Conservation (phyloP, 1,284 basidiomycete genomes). For the Rhodotorula sp. region DNA sequence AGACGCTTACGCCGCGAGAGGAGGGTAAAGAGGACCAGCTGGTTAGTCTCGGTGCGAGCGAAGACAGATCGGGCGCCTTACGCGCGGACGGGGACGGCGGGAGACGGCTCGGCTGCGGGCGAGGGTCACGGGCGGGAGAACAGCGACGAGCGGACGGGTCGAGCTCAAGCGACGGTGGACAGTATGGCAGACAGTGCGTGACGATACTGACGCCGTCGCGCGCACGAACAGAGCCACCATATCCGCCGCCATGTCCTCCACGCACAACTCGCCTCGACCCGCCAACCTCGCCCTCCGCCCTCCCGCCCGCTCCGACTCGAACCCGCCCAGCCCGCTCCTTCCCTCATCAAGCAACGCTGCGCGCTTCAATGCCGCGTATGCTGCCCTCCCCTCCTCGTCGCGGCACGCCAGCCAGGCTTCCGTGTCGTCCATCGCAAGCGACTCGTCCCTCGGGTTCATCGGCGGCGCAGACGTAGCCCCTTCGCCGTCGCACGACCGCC, state of each 20-base stretch:
- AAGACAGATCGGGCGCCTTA: too few relatives aligned
- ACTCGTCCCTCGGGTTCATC: slow-evolving; percentile 10
- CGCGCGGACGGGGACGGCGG: too few relatives aligned
- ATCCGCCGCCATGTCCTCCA: not conserved
- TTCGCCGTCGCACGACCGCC: slow-evolving; percentile 6
- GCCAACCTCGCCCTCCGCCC: not conserved
- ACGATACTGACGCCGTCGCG: not conserved
- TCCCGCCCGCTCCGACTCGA: not conserved
- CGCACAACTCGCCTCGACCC: slow-evolving; percentile 6
- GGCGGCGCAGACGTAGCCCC: slow-evolving; percentile 6
- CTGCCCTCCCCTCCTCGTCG: slow-evolving; percentile 16
- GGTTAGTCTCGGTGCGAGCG: too few relatives aligned
- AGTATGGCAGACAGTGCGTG: too few relatives aligned
- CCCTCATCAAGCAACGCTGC: slow-evolving; percentile 1
- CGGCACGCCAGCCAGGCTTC: slow-evolving; percentile 17
- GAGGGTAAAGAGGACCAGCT: too few relatives aligned
- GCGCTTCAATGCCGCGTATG: slow-evolving; percentile 34
- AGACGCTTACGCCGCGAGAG: too few relatives aligned
- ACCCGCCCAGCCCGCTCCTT: not conserved
- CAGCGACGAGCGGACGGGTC: too few relatives aligned
- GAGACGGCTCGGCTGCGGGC: too few relatives aligned
- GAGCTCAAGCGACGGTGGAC: too few relatives aligned
- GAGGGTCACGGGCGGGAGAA: too few relatives aligned
- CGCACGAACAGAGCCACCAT: not conserved
- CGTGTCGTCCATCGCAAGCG: slow-evolving; percentile 22